Conservation (phyloP, 176 grass and related monocot species). For the Aechmea fasciata region DNA sequence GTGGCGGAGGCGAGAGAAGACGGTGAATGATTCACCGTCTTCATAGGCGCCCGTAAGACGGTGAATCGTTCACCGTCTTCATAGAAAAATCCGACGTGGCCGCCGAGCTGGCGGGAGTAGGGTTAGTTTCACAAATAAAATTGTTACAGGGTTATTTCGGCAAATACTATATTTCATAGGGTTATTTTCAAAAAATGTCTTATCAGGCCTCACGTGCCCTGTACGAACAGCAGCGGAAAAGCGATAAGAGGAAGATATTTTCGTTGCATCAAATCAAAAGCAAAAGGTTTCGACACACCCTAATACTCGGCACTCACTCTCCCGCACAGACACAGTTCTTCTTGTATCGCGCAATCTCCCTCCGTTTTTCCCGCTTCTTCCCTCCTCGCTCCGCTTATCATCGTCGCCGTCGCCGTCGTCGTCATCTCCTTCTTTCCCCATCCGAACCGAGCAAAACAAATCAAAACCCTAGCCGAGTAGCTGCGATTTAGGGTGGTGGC, state of each 20-base stretch:
- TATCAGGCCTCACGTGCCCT: background rate
- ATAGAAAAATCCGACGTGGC: no score
- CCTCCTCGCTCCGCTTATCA: background rate
- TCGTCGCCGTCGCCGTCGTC: no score
- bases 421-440: background rate
- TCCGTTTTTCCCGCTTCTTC: background rate
- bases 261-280: background rate
- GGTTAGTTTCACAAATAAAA: no score
- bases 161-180: no score
- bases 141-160: no score
- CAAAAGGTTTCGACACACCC: background rate
- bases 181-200: no score
- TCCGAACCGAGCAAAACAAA: background rate
- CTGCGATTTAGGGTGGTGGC: background rate
- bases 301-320: background rate
- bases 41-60: no score
- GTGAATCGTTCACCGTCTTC: no score
- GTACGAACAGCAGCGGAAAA: background rate
- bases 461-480: background rate
- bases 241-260: constrained; percentile 5
- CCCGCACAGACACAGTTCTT: background rate
- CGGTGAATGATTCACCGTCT: no score
- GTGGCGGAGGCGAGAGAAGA: no score
- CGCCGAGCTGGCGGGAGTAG: no score
- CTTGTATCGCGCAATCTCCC: background rate